Evolutionary conservation across 2,329 filamentous ascomycete species (phyloP).

Genomic region (Aspergillus persii): DNA sequence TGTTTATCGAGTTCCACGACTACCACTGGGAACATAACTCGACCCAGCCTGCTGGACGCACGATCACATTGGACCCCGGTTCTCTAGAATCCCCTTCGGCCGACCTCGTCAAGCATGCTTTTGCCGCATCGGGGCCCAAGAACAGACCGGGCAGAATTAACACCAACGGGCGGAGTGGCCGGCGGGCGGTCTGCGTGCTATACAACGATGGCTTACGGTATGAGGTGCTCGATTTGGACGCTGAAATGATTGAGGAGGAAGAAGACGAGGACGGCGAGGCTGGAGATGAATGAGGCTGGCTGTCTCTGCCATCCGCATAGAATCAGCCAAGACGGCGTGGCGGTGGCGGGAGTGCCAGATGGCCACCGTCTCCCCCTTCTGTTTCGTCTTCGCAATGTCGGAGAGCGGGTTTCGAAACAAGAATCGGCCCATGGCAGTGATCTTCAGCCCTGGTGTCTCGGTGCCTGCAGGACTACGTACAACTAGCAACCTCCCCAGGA

Average conservation of each 20-base stretch:
- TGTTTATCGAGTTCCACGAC: conserved; percentile 22
- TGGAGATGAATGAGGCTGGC: conserved; percentile 1
- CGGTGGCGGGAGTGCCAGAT: neutral
- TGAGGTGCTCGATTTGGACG: conserved; percentile 56
- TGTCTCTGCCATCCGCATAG: neutral
- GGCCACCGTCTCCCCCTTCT: neutral
- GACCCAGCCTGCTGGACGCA: conserved; percentile 11
- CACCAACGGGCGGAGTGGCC: conserved; percentile 55
- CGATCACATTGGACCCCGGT: conserved; percentile 21
- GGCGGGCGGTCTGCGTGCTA: conserved; percentile 54
- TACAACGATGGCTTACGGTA: conserved; percentile 55
- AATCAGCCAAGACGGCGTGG: neutral
- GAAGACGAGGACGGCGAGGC: conserved; percentile 23
- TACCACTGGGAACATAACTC: conserved; percentile 10
- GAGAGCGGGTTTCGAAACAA: neutral
- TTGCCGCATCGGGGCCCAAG: conserved; percentile 45
- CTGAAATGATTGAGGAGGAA: conserved; percentile 34
- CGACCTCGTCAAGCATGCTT: conserved; percentile 46
- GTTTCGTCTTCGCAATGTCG: neutral
- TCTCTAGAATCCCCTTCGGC: conserved; percentile 15
- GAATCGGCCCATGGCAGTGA: neutral
- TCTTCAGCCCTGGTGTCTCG: neutral
- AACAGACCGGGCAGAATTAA: conserved; percentile 48
- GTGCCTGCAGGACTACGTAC: neutral
- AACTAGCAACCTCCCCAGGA: too few species aligned